Evolutionary conservation across 176 grass and related monocot species (phyloP).

Genomic region (Bolboschoenus planiculmis): DNA sequence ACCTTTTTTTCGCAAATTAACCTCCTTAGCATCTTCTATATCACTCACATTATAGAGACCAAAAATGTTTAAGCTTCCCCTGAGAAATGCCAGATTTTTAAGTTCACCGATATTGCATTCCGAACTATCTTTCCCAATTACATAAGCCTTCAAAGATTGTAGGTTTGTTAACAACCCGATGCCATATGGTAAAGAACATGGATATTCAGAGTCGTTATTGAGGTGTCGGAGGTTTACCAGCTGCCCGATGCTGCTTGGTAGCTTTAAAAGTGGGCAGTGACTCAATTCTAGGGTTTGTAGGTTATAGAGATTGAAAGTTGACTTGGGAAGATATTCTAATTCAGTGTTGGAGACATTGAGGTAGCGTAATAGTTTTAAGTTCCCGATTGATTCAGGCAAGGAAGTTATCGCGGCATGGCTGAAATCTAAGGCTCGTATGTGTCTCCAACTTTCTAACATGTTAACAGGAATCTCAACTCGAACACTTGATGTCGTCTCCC

Average conservation of each 20-base stretch:
- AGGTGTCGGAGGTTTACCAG: conserved; percentile 38
- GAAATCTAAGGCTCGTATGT: conserved; percentile 42
- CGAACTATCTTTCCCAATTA: conserved; percentile 21
- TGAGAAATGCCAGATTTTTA: conserved; percentile 34
- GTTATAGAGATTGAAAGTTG: conserved; percentile 34
- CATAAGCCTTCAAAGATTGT: conserved; percentile 25
- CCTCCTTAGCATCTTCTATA: conserved; percentile 24
- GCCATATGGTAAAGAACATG: conserved; percentile 31
- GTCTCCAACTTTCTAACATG: background rate
- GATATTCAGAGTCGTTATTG: conserved; percentile 11
- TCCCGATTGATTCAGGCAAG: conserved; percentile 37
- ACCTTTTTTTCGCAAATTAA: conserved; percentile 29
- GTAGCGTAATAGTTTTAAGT: conserved; percentile 37
- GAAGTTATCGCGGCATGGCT: conserved; percentile 1
- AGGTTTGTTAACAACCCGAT: conserved; percentile 35
- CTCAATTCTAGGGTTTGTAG: conserved; percentile 34
- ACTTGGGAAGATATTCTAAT: conserved; percentile 33
- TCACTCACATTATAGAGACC: conserved; percentile 20
- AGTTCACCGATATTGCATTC: conserved; percentile 34
- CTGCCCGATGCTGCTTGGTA: conserved; percentile 30
- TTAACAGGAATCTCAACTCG: background rate
- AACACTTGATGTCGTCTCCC: background rate
- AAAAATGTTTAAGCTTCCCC: conserved; percentile 26
- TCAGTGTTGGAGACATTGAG: conserved; percentile 24
- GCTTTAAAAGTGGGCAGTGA: conserved; percentile 19